Evolutionary conservation across 106 monocot species (phyloP).

Genomic region (Dendrobium catenatum): DNA sequence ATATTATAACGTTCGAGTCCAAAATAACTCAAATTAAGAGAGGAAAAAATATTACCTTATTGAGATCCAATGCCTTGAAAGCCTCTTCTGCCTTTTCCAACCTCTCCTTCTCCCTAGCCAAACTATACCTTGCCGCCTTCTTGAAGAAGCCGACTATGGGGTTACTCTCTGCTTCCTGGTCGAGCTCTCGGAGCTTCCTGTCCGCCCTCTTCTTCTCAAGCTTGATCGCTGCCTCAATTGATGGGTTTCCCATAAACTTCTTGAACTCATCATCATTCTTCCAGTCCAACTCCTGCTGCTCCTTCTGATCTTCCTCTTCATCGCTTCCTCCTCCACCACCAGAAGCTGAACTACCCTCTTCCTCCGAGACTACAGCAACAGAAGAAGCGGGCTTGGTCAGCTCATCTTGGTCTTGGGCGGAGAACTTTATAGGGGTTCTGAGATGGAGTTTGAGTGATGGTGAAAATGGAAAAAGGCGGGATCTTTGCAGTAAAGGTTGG

Average conservation of each 20-base stretch:
- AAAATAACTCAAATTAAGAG: background rate
- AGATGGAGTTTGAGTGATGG: background rate
- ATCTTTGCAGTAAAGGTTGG: background rate
- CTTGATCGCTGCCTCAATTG: slow-evolving; percentile 85
- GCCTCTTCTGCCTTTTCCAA: slow-evolving; percentile 71
- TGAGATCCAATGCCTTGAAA: slow-evolving; percentile 86
- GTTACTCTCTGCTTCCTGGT: slow-evolving; percentile 36
- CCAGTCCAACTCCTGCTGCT: slow-evolving; percentile 73
- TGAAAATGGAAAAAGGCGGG: background rate
- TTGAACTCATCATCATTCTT: slow-evolving; percentile 86
- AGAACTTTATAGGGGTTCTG: slow-evolving; percentile 6
- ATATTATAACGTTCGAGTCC: too few species aligned
- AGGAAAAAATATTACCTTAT: slow-evolving; percentile 37
- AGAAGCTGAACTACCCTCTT: background rate
- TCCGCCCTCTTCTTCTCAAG: slow-evolving; percentile 88
- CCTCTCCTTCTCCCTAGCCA: slow-evolving; percentile 67
- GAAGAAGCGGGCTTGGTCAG: slow-evolving; percentile 9
- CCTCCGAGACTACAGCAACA: slow-evolving; percentile 11
- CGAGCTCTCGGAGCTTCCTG: slow-evolving; percentile 55
- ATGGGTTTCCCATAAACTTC: slow-evolving; percentile 87
- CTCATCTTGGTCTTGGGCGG: slow-evolving; percentile 19
- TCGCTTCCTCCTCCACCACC: slow-evolving; percentile 3
- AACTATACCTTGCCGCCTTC: slow-evolving; percentile 23
- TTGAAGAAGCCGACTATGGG: slow-evolving; percentile 38
- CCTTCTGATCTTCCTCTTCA: slow-evolving; percentile 14